These are phyloP conservation scores for Wickerhamiella australiensis DNA, from an alignment of 805 yeast genomes.

Conservation along the genomic window DNA sequence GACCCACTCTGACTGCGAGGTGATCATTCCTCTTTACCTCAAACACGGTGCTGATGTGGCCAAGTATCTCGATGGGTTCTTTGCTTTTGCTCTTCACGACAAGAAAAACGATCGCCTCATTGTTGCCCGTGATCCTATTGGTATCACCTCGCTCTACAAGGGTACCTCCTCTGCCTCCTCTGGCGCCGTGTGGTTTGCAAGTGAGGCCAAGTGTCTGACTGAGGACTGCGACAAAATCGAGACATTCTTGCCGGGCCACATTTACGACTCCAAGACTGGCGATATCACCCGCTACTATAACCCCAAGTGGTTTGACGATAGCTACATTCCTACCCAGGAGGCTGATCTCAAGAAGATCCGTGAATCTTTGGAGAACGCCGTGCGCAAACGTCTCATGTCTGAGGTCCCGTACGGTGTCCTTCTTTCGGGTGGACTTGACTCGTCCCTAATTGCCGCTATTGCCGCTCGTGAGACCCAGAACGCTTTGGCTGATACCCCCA, in stretches of 20 bases:
- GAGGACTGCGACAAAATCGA: constrained; percentile 88
- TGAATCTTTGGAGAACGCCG: constrained; percentile 80
- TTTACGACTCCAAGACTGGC: constrained; percentile 85
- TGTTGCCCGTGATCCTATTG: constrained; percentile 98
- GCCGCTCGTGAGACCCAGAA: constrained; percentile 91
- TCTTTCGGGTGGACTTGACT: constrained; percentile 94
- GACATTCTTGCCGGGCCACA: constrained; percentile 98
- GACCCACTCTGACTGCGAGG: constrained; percentile 92
- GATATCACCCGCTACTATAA: constrained; percentile 74
- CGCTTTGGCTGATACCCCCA: constrained; percentile 58
- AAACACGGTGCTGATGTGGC: constrained; percentile 88
- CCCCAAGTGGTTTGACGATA: constrained; percentile 91
- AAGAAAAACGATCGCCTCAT: constrained; percentile 69
- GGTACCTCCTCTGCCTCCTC: constrained; percentile 65
- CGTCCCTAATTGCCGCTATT: constrained; percentile 89
- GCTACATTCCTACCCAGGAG: constrained; percentile 58
- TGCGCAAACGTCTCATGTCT: constrained; percentile 97
- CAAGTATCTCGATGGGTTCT: constrained; percentile 92
- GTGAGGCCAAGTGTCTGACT: constrained; percentile 84
- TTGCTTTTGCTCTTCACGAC: constrained; percentile 88
- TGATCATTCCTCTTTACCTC: constrained; percentile 82
- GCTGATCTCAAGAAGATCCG: constrained; percentile 64
- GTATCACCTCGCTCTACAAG: constrained; percentile 91
- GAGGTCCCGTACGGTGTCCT: constrained; percentile 99
- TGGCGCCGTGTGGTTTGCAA: constrained; percentile 74